phyloP scores from a whole-genome alignment of 441 rosid genomes.

The Eutrema salsugineum region DNA sequence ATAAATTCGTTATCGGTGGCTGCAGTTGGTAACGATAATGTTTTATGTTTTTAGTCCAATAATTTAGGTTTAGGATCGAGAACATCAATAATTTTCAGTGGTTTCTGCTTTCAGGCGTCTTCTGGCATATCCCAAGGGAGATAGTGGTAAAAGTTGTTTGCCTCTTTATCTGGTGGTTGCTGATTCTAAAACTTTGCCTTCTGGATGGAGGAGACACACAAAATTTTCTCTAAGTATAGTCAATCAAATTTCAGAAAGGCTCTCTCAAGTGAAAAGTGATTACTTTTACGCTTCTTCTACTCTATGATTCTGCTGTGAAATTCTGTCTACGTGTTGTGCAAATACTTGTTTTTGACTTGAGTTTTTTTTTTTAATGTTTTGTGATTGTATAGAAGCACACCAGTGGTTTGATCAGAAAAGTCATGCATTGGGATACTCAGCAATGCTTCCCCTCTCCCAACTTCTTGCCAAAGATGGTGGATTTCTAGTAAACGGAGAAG shows the following conservation, averaged over 20 bases:
- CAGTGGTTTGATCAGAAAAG: not conserved
- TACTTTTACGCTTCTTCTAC: no score
- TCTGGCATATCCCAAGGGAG: not conserved
- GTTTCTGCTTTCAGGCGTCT: not conserved
- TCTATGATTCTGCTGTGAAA: not conserved
- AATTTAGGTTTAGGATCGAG: no score
- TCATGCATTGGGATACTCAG: not conserved
- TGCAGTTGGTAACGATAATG: constrained; percentile 1
- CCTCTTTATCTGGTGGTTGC: not conserved
- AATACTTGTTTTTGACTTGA: not conserved
- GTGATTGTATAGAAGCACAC: no score
- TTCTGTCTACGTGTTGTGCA: not conserved
- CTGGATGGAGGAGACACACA: not conserved
- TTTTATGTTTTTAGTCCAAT: no score
- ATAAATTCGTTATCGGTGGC: not conserved
- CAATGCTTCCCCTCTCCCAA: not conserved
- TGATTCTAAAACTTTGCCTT: not conserved
- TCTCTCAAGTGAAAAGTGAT: not conserved
- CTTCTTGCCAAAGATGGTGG: not conserved
- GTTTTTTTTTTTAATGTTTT: no score
- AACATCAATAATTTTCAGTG: no score
- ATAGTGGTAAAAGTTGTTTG: not conserved
- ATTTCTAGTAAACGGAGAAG: not conserved
- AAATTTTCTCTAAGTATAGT: not conserved
- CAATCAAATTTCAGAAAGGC: not conserved